These are phyloP conservation scores for Stagonosporopsis tanaceti DNA, from an alignment of 2,329 filamentous ascomycete species.

Conservation along the genomic window DNA sequence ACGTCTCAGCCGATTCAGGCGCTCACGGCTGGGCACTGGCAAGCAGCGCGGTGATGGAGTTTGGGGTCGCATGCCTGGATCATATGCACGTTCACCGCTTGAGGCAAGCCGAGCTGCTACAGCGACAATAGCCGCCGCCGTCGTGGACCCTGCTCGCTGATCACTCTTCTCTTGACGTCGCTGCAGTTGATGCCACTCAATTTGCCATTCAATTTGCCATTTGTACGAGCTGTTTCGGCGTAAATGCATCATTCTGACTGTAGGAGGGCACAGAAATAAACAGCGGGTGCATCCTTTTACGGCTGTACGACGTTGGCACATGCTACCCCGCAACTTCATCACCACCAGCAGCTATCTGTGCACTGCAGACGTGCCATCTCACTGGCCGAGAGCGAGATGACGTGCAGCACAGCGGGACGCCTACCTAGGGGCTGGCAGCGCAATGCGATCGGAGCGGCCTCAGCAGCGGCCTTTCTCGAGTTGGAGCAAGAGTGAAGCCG, in stretches of 20 bases:
- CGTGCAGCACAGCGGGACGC: constrained; percentile 17
- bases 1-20: background rate
- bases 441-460: constrained; percentile 13
- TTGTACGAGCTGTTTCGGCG: background rate
- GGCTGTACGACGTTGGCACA: constrained; percentile 21
- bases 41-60: constrained; percentile 16
- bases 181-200: background rate
- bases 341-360: constrained; percentile 21
- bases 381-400: constrained; percentile 15
- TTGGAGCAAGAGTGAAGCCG: background rate
- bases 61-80: constrained; percentile 30
- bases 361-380: constrained; percentile 9
- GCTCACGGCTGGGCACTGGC: constrained; percentile 10
- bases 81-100: constrained; percentile 21
- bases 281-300: constrained; percentile 9
- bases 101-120: constrained; percentile 24
- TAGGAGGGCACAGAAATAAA: background rate
- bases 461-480: background rate
- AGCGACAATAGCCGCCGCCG: constrained; percentile 29
- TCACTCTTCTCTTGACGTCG: constrained; percentile 14
- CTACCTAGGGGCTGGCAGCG: constrained; percentile 4
- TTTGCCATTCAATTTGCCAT: background rate
- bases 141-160: constrained; percentile 18
- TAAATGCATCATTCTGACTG: background rate
- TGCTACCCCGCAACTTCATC: constrained; percentile 33